phyloP scores from a whole-genome alignment of 2,329 filamentous ascomycete genomes.

The Dactylellina leptospora region DNA sequence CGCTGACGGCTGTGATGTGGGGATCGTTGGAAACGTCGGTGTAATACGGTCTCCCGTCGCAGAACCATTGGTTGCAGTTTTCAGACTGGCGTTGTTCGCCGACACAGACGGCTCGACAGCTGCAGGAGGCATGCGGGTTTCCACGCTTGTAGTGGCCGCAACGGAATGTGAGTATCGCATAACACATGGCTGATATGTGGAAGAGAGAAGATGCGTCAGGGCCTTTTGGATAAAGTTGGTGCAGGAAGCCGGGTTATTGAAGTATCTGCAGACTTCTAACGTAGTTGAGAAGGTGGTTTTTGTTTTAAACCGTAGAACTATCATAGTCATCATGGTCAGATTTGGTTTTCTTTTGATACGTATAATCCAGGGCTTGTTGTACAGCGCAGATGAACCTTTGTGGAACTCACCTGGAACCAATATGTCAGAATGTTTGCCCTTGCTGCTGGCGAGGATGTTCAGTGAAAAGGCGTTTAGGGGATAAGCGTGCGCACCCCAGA shows the following conservation, averaged over 20 bases:
- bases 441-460: background rate
- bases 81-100: slow-evolving; percentile 34
- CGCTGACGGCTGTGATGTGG: slow-evolving; percentile 25
- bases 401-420: slow-evolving; percentile 11
- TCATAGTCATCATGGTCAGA: background rate
- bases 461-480: background rate
- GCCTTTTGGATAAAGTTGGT: no score
- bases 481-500: no score
- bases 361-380: background rate
- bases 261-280: no score
- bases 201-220: no score
- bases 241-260: no score
- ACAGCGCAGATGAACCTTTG: background rate
- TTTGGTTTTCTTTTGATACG: no score
- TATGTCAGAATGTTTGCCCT: slow-evolving; percentile 37
- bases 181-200: slow-evolving; percentile 25
- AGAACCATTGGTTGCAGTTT: slow-evolving; percentile 39
- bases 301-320: background rate
- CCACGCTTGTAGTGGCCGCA: slow-evolving; percentile 42
- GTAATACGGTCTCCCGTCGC: slow-evolving; percentile 37
- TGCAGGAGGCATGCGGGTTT: background rate
- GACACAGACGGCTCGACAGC: slow-evolving; percentile 12
- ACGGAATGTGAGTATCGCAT: slow-evolving; percentile 23
- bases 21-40: slow-evolving; percentile 23
- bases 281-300: no score